Evolutionary conservation across 2,329 filamentous ascomycete species (phyloP).

Genomic region (Talaromyces verruculosus): DNA sequence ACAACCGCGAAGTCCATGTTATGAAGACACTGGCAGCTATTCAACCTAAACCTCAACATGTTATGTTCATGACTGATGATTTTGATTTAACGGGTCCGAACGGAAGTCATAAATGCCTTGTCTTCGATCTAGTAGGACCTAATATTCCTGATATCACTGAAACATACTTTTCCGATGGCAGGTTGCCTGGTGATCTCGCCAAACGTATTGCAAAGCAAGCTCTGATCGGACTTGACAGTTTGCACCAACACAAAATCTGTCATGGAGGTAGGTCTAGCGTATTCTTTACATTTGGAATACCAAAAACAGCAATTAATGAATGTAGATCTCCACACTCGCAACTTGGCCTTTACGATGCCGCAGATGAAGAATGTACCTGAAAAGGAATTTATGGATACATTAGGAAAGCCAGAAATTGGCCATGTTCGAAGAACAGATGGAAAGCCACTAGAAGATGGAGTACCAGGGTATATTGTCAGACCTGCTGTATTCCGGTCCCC

Average conservation of each 20-base stretch:
- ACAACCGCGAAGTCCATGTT: background rate
- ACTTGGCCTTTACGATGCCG: conserved; percentile 30
- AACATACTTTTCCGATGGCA: conserved; percentile 11
- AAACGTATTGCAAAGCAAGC: conserved; percentile 45
- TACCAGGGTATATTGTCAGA: conserved; percentile 31
- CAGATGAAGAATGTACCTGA: conserved; percentile 24
- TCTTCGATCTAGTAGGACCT: conserved; percentile 8
- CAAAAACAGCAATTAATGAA: conserved; percentile 21
- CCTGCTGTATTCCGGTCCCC: conserved; percentile 22
- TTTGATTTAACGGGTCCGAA: conserved; percentile 2
- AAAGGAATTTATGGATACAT: conserved; percentile 24
- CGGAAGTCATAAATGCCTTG: conserved; percentile 2
- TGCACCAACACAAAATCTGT: conserved; percentile 43
- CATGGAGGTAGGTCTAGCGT: conserved; percentile 38
- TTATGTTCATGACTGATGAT: conserved; percentile 2
- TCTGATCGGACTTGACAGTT: conserved; percentile 37
- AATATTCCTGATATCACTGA: conserved; percentile 2
- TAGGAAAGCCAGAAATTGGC: conserved; percentile 32
- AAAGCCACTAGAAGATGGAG: conserved; percentile 25
- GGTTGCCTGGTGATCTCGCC: conserved; percentile 39
- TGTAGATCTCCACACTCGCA: conserved; percentile 32
- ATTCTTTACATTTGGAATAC: conserved; percentile 4
- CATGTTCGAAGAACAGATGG: conserved; percentile 27
- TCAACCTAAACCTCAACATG: background rate
- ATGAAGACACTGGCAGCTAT: conserved; percentile 6